Base-by-base conservation (phyloP, 208 protist genomes). In the Jaenimonas drosophilae region DNA sequence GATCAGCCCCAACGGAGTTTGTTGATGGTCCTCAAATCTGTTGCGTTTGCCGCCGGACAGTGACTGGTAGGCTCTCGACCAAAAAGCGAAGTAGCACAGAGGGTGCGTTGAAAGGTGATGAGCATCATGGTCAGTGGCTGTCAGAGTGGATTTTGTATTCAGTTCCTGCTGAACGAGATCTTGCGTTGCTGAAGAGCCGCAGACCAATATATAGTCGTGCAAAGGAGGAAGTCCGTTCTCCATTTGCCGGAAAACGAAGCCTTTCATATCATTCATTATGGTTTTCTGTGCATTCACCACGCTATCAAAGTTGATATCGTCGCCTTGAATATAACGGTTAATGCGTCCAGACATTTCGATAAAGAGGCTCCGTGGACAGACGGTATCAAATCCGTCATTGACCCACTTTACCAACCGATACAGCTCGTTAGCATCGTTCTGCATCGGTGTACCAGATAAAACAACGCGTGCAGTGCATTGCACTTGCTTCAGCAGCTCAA, bases 401-500 rank as follows among this genome's bases (percentile, higher is more conserved):
- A 81, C 67, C 76, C 80, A 95, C 3, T 76, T 61, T 34, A 95
- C 69, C n/a, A 91, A 58, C 3, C 68, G 61, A 49, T 92, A 92
- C 12, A 95, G 59, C 42, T 95, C 83, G 23, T 64, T 68, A 11
- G 77, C 64, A 47, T 85, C 70, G 54, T 93, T 95, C 41, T 95
- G 88, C 49, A 95, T 40, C 21, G 88, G 84, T n/a, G 84, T 95
- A 30, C 84, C 88, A 28, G 81, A 87, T n/a, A 93, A 64, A 12
- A 91, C 78, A 9, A 95, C 56, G 27, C 79, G 80, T 12, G 63
- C 38, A 4, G 40, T 45, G 50, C 78, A 89, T 3, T 45, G 25
- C 32, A 89, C 54, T 9, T 60, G 48, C 9, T 74, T 54, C 14
- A 95, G 61, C n/a, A 25, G 49, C 11, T 79, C 67, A 3, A 59